Evolutionary conservation across 2,329 filamentous ascomycete genomes (phyloP), one percentile per base, ranked within the genome.

Genomic region (Penicillium sclerotigenum): DNA sequence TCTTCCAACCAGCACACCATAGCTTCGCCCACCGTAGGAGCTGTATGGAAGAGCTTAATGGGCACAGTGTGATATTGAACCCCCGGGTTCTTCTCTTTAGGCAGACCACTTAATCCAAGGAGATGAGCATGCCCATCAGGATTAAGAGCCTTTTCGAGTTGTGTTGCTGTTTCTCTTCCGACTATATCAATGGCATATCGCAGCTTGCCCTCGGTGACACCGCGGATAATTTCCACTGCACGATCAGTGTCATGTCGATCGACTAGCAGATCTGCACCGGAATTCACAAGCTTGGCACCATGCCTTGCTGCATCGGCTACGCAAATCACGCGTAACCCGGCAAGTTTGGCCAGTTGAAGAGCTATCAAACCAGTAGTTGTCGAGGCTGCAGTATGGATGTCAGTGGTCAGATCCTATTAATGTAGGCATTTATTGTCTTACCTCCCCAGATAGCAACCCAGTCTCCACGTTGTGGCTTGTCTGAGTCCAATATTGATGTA

Each of bases 401-500:
- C 45, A 62, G 53, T 24, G 4, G 7, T 3, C 14, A 31, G 16
- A 8, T 36, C 13, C 18, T n/a, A 20, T 13, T 20, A 59, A 52
- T 18, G 22, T 20, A 34, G 7, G 2, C 4, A 26, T 9, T 38
- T 4, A 2, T 24, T 36, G n/a, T 62, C 76, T 66, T 62, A 78
- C 84, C 88, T 54, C 88, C 88, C 88, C 88, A 91, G 45, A 91
- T 83, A 1, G 83, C 84, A 37, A 91, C 73, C 83, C 87, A 91
- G 57, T 91, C 88, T 0, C 86, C 87, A 0, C 72, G 63, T 40
- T 76, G 75, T 1, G 85, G 81, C 9, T 85, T 75, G 59, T 89
- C 85, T 0, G 69, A 64, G 1, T 74, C 65, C 0, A 68, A 60
- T 6, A 87, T 83, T 0, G 80, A 79, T 0, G 78, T 68, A n/a